Percentiles rank a stretch among this genome's conserved stretches.
Evolutionary conservation across 768 basidiomycete species (phyloP).

Genomic region (Boletus pseudo-olivaceus): DNA sequence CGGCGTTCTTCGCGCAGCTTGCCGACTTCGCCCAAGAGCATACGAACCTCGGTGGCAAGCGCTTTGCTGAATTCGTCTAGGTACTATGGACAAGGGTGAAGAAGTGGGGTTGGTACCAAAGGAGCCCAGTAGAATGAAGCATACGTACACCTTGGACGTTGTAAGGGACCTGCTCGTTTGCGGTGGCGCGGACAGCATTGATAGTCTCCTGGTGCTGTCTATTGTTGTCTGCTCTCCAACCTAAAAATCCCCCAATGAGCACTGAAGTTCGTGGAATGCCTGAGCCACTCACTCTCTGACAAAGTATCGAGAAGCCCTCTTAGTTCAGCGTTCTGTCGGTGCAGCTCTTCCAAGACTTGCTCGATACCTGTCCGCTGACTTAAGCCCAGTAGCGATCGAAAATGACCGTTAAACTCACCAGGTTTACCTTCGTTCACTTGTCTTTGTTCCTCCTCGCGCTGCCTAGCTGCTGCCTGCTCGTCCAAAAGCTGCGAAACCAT

Average conservation of each 20-base stretch:
- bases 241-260: slow-evolving; percentile 36
- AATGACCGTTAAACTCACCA: slow-evolving; percentile 38
- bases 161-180: slow-evolving; percentile 74
- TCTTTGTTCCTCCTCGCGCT: slow-evolving; percentile 50
- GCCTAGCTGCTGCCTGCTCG: slow-evolving; percentile 51
- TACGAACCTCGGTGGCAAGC: slow-evolving; percentile 76
- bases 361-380: slow-evolving; percentile 46
- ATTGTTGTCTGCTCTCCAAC: slow-evolving; percentile 62
- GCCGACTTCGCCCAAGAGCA: slow-evolving; percentile 80
- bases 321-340: slow-evolving; percentile 57
- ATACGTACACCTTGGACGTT: slow-evolving; percentile 74
- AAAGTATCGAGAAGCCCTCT: slow-evolving; percentile 51
- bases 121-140: neutral
- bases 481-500: slow-evolving; percentile 58
- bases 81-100: slow-evolving; percentile 45
- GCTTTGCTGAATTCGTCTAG: slow-evolving; percentile 87
- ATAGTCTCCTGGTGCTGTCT: slow-evolving; percentile 68
- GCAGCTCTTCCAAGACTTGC: slow-evolving; percentile 55
- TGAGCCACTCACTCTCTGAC: slow-evolving; percentile 49
- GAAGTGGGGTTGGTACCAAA: neutral
- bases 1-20: slow-evolving; percentile 78
- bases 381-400: slow-evolving; percentile 3
- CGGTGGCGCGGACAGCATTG: slow-evolving; percentile 63
- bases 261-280: neutral
- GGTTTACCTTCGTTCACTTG: slow-evolving; percentile 52